Conservation (phyloP, 2,329 filamentous ascomycete species). For the Nothophaeocryptopus gaeumannii region DNA sequence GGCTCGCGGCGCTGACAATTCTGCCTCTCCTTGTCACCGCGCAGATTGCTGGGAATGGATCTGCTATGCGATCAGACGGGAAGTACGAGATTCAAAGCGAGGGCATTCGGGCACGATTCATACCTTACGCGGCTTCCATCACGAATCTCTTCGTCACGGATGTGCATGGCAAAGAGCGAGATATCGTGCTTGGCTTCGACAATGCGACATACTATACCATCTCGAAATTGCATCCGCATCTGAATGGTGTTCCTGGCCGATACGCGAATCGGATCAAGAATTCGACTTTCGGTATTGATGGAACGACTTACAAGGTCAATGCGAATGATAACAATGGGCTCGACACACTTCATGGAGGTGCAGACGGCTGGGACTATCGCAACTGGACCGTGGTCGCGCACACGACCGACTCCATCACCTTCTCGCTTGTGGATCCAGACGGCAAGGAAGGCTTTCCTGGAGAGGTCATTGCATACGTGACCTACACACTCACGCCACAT, state of each 20-base stretch:
- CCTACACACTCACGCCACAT: slow-evolving; percentile 62
- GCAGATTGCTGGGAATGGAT: slow-evolving; percentile 24
- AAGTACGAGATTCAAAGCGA: slow-evolving; percentile 71
- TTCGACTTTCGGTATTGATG: slow-evolving; percentile 54
- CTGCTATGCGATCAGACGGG: slow-evolving; percentile 37
- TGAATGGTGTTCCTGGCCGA: slow-evolving; percentile 67
- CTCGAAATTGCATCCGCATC: slow-evolving; percentile 66
- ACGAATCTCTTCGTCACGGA: slow-evolving; percentile 70
- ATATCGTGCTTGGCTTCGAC: slow-evolving; percentile 72
- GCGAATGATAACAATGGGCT: slow-evolving; percentile 49
- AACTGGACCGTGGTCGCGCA: slow-evolving; percentile 74
- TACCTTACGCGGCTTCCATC: slow-evolving; percentile 71
- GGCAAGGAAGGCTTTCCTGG: slow-evolving; percentile 75
- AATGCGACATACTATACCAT: slow-evolving; percentile 68
- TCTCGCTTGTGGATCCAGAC: slow-evolving; percentile 68
- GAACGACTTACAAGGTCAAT: slow-evolving; percentile 46
- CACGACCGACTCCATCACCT: slow-evolving; percentile 66
- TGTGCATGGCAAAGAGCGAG: slow-evolving; percentile 64
- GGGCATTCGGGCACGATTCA: slow-evolving; percentile 66
- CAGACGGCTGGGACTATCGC: slow-evolving; percentile 56
- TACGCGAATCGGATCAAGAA: slow-evolving; percentile 83
- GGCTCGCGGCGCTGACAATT: neutral
- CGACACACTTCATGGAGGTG: slow-evolving; percentile 53
- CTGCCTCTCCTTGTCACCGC: neutral
- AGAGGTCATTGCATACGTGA: slow-evolving; percentile 63